Base-by-base conservation (phyloP, 441 rosid genomes). In the Populus hybrid region DNA sequence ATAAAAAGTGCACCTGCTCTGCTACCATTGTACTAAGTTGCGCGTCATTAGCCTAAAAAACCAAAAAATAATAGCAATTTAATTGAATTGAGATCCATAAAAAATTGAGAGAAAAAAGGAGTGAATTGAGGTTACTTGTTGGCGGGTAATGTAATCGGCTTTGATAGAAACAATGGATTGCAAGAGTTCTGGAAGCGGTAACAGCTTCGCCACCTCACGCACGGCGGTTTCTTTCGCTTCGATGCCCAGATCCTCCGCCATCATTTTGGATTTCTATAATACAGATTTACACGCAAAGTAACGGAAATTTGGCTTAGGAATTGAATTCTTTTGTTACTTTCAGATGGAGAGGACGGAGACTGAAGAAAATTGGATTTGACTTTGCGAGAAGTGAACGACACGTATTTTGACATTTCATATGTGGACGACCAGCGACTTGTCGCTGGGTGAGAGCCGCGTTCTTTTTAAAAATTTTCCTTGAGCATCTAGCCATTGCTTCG, bases 11-110 rank as follows among this genome's bases (percentile, higher is more conserved):
- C 70, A 92, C 98, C 95, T 94, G 99, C 88, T 94, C 99, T 30
- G 98, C 97, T 63, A 96, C 98, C 98, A 94, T 94, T 26, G 99
- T 93, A 84, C 99, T 96, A 76, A 96, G 99, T 57, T 96, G 99
- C 3, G 98, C 98, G 82, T 96, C 99, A 84, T 96, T 96, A 53
- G 99, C 98, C 98, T 94, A 80, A 64, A 63, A 82, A 76, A 35
- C 3, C 5, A 32, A 21, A 21, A 59, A 63, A 82, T 26, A 34
- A 24, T 23, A 30, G 7, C 19, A 76, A 3, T n/a, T 59, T 8
- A 5, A 30, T 0, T 6, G 9, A 3, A 28, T 34, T 7, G 9
- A 61, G 73, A 36, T 2, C 9, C 3, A 38, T 38, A 9, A 42
- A 23, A 75, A 9, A 19, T 24, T n/a, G 16, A 67, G 69, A 67